phyloP scores from a whole-genome alignment of 2,329 filamentous ascomycete genomes.

The Pseudogymnoascus sp. region DNA sequence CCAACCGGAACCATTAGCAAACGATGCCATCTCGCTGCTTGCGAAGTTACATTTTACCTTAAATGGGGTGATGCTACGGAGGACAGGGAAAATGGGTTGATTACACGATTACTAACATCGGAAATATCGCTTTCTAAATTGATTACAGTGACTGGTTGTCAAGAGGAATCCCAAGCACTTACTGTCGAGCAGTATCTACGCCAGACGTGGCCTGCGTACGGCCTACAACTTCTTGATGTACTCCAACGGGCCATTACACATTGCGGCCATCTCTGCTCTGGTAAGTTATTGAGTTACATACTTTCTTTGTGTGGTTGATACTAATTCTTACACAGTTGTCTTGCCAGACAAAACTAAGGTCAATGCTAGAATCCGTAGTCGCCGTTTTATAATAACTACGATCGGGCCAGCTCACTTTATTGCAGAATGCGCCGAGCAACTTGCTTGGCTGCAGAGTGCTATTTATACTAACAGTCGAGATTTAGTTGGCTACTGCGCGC shows the following conservation, averaged over 20 bases:
- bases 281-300: not conserved
- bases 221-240: not conserved
- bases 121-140: not conserved
- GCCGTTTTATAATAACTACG: not conserved
- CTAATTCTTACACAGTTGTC: not conserved
- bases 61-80: not conserved
- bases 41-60: slow-evolving; percentile 6
- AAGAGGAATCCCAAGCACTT: not conserved
- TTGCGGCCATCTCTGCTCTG: not conserved
- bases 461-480: not conserved
- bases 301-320: not conserved
- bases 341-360: slow-evolving; percentile 1
- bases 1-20: slow-evolving; percentile 14
- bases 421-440: not conserved
- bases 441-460: not conserved
- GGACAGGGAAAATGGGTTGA: not conserved
- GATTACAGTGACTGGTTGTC: not conserved
- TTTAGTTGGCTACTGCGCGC: not conserved
- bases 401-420: not conserved
- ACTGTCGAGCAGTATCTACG: not conserved
- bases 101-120: not conserved
- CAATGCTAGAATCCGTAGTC: not conserved
- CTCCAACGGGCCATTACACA: not conserved
- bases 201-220: not conserved
- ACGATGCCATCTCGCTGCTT: not conserved